A percentile compares a stretch with the other conserved stretches of the same genome.
Evolutionary conservation across 176 grass and related monocot species (phyloP).

Genomic region (Eragrostis curvula): DNA sequence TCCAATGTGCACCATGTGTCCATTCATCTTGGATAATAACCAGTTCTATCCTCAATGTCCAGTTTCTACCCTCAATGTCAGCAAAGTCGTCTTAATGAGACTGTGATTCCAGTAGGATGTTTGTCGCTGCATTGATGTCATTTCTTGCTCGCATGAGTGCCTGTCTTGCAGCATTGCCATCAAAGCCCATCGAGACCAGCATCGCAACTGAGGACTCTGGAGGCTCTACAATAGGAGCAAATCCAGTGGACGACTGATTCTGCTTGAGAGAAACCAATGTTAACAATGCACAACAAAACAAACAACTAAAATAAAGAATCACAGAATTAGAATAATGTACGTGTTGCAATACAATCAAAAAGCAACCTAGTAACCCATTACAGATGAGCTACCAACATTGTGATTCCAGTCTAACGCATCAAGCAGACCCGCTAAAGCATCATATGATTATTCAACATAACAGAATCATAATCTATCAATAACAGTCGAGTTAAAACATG

Average conservation of each 20-base stretch:
- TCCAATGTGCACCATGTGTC: background rate
- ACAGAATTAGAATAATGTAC: constrained; percentile 13
- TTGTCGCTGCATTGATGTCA: constrained; percentile 86
- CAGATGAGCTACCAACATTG: constrained; percentile 19
- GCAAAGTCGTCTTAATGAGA: constrained; percentile 52
- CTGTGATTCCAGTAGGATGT: constrained; percentile 92
- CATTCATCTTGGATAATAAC: constrained; percentile 32
- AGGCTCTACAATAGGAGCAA: constrained; percentile 65
- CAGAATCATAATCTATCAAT: background rate
- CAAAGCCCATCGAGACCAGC: constrained; percentile 94
- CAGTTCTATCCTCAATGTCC: background rate
- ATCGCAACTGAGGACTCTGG: constrained; percentile 79
- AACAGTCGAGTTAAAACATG: background rate
- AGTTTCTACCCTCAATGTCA: background rate
- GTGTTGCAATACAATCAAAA: constrained; percentile 11
- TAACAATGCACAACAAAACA: constrained; percentile 1
- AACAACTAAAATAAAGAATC: constrained; percentile 13
- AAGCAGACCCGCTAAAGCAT: background rate
- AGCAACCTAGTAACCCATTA: constrained; percentile 24
- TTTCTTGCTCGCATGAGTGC: constrained; percentile 82
- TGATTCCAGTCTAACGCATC: constrained; percentile 2
- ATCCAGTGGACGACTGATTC: constrained; percentile 44
- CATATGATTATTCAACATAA: background rate
- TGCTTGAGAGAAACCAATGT: constrained; percentile 38
- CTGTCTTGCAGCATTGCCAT: constrained; percentile 76